A percentile compares a stretch with the other conserved stretches of the same genome.
phyloP scores from a whole-genome alignment of 2,329 filamentous ascomycete species.

The Byssothecium circinans region DNA sequence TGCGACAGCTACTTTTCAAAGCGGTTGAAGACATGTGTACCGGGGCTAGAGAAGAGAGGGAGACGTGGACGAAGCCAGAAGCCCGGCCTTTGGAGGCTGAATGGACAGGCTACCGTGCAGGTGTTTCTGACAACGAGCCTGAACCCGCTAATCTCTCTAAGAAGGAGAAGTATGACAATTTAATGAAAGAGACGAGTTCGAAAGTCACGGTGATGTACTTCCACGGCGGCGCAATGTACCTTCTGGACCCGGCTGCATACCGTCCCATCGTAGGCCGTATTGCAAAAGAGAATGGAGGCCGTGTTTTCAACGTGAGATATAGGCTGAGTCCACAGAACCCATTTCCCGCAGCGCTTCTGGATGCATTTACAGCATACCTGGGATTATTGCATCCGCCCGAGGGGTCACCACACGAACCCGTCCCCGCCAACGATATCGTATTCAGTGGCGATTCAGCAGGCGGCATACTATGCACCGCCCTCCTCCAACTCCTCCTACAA shows the following conservation, averaged over 20 bases:
- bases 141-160: slow-evolving; percentile 61
- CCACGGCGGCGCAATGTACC: slow-evolving; percentile 74
- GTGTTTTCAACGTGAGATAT: slow-evolving; percentile 73
- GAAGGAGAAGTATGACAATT: slow-evolving; percentile 62
- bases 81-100: slow-evolving; percentile 66
- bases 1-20: slow-evolving; percentile 58
- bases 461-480: slow-evolving; percentile 67
- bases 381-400: slow-evolving; percentile 71
- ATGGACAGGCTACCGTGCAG: slow-evolving; percentile 71
- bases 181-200: slow-evolving; percentile 69
- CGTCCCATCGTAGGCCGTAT: slow-evolving; percentile 61
- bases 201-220: slow-evolving; percentile 71
- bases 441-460: slow-evolving; percentile 76
- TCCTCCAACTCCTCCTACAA: slow-evolving; percentile 70
- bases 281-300: slow-evolving; percentile 66
- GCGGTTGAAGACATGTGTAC: slow-evolving; percentile 60
- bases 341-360: slow-evolving; percentile 74
- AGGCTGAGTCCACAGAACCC: slow-evolving; percentile 72
- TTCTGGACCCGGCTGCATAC: slow-evolving; percentile 71
- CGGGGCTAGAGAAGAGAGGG: slow-evolving; percentile 36
- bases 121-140: slow-evolving; percentile 52
- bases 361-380: slow-evolving; percentile 73
- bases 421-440: slow-evolving; percentile 67
- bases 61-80: slow-evolving; percentile 50
- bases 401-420: slow-evolving; percentile 66